These are phyloP conservation scores for Schizochytrium sp. DNA, from an alignment of 108 stramenopile genomes.

Conservation along the genomic window DNA sequence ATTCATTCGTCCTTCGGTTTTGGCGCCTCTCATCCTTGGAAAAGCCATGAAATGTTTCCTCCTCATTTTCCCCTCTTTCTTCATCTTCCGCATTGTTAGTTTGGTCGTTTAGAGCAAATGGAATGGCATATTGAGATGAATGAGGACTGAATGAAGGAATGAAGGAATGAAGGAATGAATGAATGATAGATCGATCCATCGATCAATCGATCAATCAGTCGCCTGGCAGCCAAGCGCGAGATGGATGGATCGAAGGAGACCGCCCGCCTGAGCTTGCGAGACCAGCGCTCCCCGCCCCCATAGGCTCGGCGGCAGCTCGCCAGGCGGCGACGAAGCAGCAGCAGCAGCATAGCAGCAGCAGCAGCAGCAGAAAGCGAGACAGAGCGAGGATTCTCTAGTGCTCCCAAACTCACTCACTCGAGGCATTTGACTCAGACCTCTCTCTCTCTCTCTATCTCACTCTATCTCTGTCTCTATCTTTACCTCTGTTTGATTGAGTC, in stretches of 20 bases:
- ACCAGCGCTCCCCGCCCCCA: neutral
- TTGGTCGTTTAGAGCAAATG: no score
- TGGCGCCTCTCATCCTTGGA: no score
- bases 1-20: no score
- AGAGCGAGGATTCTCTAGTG: neutral
- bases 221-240: neutral
- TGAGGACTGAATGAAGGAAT: no score
- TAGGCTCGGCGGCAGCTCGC: neutral
- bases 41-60: no score
- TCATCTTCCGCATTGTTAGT: no score
- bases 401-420: neutral
- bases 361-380: neutral
- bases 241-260: neutral
- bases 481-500: neutral
- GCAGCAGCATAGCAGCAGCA: constrained; percentile 9
- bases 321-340: neutral
- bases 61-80: no score
- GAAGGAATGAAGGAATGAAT: no score
- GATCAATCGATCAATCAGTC: no score
- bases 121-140: no score
- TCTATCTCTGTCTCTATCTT: neutral
- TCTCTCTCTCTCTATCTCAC: neutral
- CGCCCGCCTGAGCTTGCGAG: neutral
- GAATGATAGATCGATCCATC: no score
- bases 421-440: no score